Evolutionary conservation across 2,329 filamentous ascomycete species (phyloP).

Genomic region (Aspergillus novoparasiticus): DNA sequence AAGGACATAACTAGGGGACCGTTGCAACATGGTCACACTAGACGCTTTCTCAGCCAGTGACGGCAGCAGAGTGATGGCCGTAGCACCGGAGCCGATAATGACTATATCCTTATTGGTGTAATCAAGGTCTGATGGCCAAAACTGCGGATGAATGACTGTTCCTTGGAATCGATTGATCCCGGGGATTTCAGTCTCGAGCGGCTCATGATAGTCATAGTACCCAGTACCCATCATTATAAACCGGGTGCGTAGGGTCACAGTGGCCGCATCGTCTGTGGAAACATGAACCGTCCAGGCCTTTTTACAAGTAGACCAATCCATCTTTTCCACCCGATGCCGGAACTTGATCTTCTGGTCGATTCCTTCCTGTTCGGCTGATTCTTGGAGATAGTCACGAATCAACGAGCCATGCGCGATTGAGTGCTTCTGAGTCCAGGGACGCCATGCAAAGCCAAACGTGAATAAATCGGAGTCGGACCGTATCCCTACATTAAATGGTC

Average conservation of each 20-base stretch:
- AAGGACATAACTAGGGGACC: constrained; percentile 69
- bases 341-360: constrained; percentile 58
- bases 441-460: constrained; percentile 66
- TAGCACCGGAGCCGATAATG: constrained; percentile 74
- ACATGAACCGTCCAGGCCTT: constrained; percentile 55
- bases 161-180: constrained; percentile 67
- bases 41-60: constrained; percentile 63
- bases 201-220: constrained; percentile 70
- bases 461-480: constrained; percentile 60
- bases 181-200: constrained; percentile 61
- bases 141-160: constrained; percentile 66
- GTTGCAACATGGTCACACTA: constrained; percentile 74
- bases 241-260: constrained; percentile 21
- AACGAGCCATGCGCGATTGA: constrained; percentile 51
- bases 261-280: constrained; percentile 30
- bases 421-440: constrained; percentile 60
- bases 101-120: constrained; percentile 66
- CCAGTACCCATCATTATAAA: constrained; percentile 63
- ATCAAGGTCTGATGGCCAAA: constrained; percentile 69
- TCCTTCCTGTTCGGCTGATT: constrained; percentile 49
- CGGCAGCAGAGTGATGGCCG: constrained; percentile 73
- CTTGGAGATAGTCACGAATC: constrained; percentile 56
- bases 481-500: constrained; percentile 50
- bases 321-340: constrained; percentile 48
- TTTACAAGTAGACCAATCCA: constrained; percentile 54